Evolutionary conservation across 2,329 filamentous ascomycete genomes (phyloP).

Genomic region (Fusarium guadeloupense): DNA sequence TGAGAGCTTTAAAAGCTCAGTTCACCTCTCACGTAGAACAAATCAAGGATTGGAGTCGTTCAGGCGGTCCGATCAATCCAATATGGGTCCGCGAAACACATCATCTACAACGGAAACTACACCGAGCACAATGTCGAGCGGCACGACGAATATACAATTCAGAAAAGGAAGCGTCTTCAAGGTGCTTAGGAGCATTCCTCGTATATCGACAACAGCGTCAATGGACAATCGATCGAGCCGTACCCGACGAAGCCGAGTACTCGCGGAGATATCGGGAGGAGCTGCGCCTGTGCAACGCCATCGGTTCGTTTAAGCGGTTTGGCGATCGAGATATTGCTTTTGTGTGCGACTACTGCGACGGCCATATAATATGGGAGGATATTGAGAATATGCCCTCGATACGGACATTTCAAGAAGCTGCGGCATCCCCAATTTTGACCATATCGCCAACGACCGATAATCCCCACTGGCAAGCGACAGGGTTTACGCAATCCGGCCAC

Average conservation of each 20-base stretch:
- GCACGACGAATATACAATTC: slow-evolving; percentile 64
- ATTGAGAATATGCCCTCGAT: slow-evolving; percentile 61
- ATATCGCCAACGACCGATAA: slow-evolving; percentile 42
- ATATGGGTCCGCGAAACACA: slow-evolving; percentile 65
- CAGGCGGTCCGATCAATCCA: slow-evolving; percentile 64
- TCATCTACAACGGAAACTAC: slow-evolving; percentile 59
- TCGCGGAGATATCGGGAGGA: slow-evolving; percentile 56
- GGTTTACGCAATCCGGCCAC: slow-evolving; percentile 51
- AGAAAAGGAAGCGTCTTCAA: slow-evolving; percentile 57
- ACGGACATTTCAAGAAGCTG: slow-evolving; percentile 48
- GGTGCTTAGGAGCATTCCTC: slow-evolving; percentile 66
- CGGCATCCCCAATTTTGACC: slow-evolving; percentile 33
- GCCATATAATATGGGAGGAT: slow-evolving; percentile 67
- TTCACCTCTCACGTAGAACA: slow-evolving; percentile 59
- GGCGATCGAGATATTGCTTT: slow-evolving; percentile 65
- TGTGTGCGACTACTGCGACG: slow-evolving; percentile 70
- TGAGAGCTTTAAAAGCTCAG: slow-evolving; percentile 55
- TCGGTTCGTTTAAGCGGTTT: slow-evolving; percentile 66
- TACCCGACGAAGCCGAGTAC: slow-evolving; percentile 47
- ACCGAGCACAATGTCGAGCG: slow-evolving; percentile 66
- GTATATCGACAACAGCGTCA: slow-evolving; percentile 60
- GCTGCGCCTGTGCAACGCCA: slow-evolving; percentile 59
- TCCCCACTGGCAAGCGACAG: slow-evolving; percentile 64
- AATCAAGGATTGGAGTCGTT: slow-evolving; percentile 64
- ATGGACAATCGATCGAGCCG: slow-evolving; percentile 40